phyloP scores from a whole-genome alignment of 805 yeast genomes.

The Barnettozyma vustinii region DNA sequence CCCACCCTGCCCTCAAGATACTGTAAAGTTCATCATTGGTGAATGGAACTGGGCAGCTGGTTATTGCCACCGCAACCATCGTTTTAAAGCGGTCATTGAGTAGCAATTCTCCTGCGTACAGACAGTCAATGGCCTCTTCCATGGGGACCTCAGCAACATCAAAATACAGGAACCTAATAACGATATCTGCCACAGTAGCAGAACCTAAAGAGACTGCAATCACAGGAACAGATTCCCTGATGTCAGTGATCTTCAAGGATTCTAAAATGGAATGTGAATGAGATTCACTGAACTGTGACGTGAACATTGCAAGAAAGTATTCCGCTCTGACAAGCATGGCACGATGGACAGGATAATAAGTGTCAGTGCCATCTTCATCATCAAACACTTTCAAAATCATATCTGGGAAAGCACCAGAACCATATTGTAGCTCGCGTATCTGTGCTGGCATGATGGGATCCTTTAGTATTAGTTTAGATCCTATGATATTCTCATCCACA shows the following conservation, averaged over 20 bases:
- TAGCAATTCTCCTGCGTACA: constrained; percentile 52
- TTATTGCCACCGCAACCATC: constrained; percentile 46
- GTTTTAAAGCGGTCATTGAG: constrained; percentile 60
- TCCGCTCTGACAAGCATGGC: constrained; percentile 56
- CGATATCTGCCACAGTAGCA: constrained; percentile 39
- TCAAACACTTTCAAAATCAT: constrained; percentile 35
- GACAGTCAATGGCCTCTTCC: constrained; percentile 46
- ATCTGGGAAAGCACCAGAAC: constrained; percentile 39
- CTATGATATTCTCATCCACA: constrained; percentile 17
- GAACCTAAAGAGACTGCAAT: constrained; percentile 28
- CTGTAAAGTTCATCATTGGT: constrained; percentile 42
- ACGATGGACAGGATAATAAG: constrained; percentile 58
- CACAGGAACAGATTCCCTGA: constrained; percentile 23
- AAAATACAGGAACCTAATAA: constrained; percentile 52
- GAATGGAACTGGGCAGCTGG: constrained; percentile 27
- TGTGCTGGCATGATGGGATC: constrained; percentile 7
- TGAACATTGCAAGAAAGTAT: constrained; percentile 60
- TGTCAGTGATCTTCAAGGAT: constrained; percentile 11
- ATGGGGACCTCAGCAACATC: constrained; percentile 52
- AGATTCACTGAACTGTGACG: constrained; percentile 41
- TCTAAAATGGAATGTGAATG: constrained; percentile 12
- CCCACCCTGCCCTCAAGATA: constrained; percentile 62
- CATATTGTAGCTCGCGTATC: constrained; percentile 11
- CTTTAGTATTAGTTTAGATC: constrained; percentile 7
- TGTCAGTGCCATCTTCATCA: constrained; percentile 21